These are phyloP conservation scores for Ballota nigra DNA, from an alignment of 257 asterid species.

Conservation along the genomic window DNA sequence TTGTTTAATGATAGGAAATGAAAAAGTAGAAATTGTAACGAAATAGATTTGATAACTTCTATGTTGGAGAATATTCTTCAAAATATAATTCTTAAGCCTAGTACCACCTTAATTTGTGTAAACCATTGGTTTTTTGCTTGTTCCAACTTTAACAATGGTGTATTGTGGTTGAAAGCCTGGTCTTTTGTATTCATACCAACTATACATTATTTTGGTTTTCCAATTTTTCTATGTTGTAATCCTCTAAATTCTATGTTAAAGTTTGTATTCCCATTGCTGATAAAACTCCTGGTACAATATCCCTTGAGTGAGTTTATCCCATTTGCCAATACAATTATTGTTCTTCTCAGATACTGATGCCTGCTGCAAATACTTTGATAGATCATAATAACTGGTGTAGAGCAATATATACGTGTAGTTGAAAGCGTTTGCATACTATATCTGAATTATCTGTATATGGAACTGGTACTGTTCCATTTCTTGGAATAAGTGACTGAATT, in stretches of 20 bases:
- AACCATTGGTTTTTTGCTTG: background rate
- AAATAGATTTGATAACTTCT: background rate
- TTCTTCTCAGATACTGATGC: no score
- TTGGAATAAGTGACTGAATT: background rate
- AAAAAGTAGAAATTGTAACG: no score
- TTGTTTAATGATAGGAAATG: background rate
- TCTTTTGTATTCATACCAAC: background rate
- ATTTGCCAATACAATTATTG: no score
- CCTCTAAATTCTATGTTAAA: background rate
- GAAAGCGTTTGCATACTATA: no score
- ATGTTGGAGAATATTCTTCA: background rate
- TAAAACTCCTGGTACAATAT: no score
- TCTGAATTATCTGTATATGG: background rate
- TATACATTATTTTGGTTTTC: background rate
- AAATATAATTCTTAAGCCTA: background rate
- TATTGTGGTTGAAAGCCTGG: background rate
- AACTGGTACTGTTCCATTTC: background rate
- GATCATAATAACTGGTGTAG: no score
- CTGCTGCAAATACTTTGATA: no score
- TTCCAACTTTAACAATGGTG: background rate
- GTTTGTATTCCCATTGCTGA: no score
- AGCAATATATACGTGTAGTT: no score
- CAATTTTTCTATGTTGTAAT: background rate
- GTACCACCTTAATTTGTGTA: background rate
- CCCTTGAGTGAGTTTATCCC: no score